Percentiles rank a stretch among this genome's conserved stretches.
phyloP scores from a whole-genome alignment of 768 basidiomycete species.

The Floccularia luteovirens region DNA sequence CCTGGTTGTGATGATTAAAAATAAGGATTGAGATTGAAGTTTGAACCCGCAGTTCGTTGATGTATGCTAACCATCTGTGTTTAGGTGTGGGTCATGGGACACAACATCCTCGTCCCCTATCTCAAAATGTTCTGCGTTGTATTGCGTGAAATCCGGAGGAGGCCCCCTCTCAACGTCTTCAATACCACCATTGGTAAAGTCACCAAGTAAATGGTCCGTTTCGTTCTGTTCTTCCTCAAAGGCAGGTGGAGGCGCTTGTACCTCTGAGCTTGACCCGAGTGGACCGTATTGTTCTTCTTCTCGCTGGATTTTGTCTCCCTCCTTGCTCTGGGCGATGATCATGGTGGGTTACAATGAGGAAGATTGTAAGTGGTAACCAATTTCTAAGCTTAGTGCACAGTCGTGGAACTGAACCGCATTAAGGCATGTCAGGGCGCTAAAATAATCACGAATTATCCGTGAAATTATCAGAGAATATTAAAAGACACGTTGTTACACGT shows the following conservation, averaged over 20 bases:
- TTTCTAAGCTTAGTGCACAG: no score
- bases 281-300: not conserved
- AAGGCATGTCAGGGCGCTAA: no score
- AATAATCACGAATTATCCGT: no score
- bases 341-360: no score
- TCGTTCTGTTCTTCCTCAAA: not conserved
- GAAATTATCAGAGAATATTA: no score
- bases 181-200: not conserved
- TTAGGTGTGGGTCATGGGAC: slow-evolving; percentile 57
- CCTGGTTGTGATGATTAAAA: slow-evolving; percentile 8
- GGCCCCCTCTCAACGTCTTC: slow-evolving; percentile 14
- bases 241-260: not conserved
- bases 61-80: slow-evolving; percentile 41
- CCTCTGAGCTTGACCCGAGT: not conserved
- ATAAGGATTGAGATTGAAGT: not conserved
- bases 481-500: no score
- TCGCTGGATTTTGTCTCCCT: no score
- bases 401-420: no score
- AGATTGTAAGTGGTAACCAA: no score
- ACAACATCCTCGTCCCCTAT: slow-evolving; percentile 32
- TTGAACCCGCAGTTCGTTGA: no score
- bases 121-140: slow-evolving; percentile 42
- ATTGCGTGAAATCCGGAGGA: slow-evolving; percentile 47
- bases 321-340: no score
- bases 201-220: not conserved